These are phyloP conservation scores for Medicago ruthenica DNA, from an alignment of 306 rosid species.

Conservation along the genomic window DNA sequence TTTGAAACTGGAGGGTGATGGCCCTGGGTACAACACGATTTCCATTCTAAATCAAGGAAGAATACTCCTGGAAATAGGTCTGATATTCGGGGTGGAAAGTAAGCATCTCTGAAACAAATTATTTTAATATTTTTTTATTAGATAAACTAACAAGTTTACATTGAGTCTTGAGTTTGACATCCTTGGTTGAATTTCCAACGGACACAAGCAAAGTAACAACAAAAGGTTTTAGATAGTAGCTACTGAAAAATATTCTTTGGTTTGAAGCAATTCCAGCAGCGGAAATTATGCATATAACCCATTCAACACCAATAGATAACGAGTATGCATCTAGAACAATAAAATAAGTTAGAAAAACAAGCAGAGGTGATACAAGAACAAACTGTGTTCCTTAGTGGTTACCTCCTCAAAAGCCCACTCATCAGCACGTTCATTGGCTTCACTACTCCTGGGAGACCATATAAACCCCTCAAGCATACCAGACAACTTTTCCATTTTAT, in stretches of 20 bases:
- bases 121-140: background rate
- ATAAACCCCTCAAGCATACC: conserved; percentile 84
- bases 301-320: conserved; percentile 21
- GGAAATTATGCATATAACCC: conserved; percentile 22
- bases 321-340: conserved; percentile 12
- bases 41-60: conserved; percentile 5
- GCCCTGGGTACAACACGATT: background rate
- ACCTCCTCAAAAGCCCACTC: conserved; percentile 96
- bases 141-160: background rate
- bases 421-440: conserved; percentile 52
- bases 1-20: background rate
- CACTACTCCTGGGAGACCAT: conserved; percentile 74
- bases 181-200: conserved; percentile 11
- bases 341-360: conserved; percentile 24
- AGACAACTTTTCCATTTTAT: conserved; percentile 77
- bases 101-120: background rate
- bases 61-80: conserved; percentile 21
- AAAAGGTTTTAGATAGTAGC: conserved; percentile 35
- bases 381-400: conserved; percentile 39
- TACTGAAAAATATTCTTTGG: background rate
- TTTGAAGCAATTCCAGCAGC: conserved; percentile 21
- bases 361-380: conserved; percentile 26
- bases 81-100: background rate
- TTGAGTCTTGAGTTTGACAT: background rate
- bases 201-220: conserved; percentile 19